Conservation (phyloP, 1,284 basidiomycete species). For the Ceratobasidium papillatum region DNA sequence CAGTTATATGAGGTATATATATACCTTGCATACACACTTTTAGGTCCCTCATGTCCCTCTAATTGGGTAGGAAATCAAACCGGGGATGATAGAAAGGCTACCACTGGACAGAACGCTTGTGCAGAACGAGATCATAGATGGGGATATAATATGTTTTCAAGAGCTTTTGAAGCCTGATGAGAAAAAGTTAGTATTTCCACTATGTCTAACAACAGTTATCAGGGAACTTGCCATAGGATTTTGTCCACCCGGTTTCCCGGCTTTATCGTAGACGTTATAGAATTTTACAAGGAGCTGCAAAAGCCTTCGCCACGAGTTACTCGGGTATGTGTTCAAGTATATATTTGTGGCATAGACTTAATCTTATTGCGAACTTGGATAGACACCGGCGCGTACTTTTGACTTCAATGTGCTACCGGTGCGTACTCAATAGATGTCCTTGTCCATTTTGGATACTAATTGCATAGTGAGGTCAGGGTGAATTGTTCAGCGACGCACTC, state of each 20-base stretch:
- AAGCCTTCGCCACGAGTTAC: background rate
- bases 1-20: background rate
- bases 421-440: background rate
- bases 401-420: background rate
- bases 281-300: background rate
- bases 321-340: background rate
- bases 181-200: background rate
- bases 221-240: too few species aligned
- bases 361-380: background rate
- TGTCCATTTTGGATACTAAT: background rate
- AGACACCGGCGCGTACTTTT: background rate
- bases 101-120: background rate
- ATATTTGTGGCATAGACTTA: background rate
- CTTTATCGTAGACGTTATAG: background rate
- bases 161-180: background rate
- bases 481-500: background rate
- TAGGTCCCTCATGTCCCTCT: background rate
- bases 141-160: constrained; percentile 7
- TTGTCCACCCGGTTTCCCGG: background rate
- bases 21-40: too few species aligned
- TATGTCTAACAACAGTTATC: too few species aligned
- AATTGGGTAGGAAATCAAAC: background rate
- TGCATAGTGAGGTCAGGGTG: background rate
- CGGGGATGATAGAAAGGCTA: background rate
- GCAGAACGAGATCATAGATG: background rate